Conservation (phyloP, 2,329 filamentous ascomycete species). For the Aspergillus melleus region DNA sequence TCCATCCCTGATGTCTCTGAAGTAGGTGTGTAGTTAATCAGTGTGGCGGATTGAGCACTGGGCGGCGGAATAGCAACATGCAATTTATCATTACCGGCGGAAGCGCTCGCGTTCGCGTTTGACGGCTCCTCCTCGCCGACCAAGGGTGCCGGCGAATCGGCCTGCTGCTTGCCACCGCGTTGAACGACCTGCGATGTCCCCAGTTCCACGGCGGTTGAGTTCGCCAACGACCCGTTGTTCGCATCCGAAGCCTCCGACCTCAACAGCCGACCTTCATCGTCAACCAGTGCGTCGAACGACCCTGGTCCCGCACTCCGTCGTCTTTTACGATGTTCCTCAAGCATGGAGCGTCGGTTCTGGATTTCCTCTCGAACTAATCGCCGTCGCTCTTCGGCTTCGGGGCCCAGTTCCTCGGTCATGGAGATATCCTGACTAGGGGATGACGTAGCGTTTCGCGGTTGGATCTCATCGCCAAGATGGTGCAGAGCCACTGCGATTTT, state of each 20-base stretch:
- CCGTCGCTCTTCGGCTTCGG: constrained; percentile 46
- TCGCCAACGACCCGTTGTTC: constrained; percentile 23
- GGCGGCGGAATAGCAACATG: constrained; percentile 35
- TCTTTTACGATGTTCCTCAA: constrained; percentile 39
- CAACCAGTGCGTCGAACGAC: constrained; percentile 48
- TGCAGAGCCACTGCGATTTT: constrained; percentile 62
- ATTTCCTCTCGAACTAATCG: constrained; percentile 48
- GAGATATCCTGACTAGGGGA: constrained; percentile 43
- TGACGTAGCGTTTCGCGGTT: constrained; percentile 43
- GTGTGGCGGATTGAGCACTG: constrained; percentile 42
- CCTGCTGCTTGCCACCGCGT: constrained; percentile 24
- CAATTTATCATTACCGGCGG: constrained; percentile 21
- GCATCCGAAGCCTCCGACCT: constrained; percentile 10
- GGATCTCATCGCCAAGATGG: constrained; percentile 60
- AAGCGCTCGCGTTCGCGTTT: constrained; percentile 15
- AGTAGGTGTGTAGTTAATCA: constrained; percentile 48
- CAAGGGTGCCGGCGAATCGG: constrained; percentile 8
- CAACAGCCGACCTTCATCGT: constrained; percentile 41
- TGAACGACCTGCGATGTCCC: constrained; percentile 25
- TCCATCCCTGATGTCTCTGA: constrained; percentile 38
- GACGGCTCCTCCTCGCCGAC: constrained; percentile 6
- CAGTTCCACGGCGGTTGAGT: constrained; percentile 40
- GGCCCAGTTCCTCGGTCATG: constrained; percentile 47
- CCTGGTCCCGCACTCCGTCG: constrained; percentile 25
- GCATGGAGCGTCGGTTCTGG: constrained; percentile 40